phyloP scores from a whole-genome alignment of 345 rosid genomes.

The Salix brachista region DNA sequence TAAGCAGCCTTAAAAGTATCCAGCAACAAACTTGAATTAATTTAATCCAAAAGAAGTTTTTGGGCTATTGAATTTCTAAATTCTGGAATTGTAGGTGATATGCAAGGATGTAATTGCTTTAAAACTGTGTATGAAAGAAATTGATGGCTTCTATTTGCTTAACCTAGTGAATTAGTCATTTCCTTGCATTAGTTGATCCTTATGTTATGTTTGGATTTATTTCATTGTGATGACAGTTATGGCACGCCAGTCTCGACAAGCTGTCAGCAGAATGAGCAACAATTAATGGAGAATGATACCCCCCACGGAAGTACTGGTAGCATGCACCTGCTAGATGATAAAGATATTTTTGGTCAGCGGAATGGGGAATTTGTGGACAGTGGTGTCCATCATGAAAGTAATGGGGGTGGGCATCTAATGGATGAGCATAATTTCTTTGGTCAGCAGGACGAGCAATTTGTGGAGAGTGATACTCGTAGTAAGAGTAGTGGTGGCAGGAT shows the following conservation, averaged over 20 bases:
- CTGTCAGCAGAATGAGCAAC: background rate
- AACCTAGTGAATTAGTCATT: background rate
- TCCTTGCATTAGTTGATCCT: background rate
- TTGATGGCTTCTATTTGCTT: background rate
- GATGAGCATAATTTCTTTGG: conserved; percentile 7
- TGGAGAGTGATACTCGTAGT: conserved; percentile 30
- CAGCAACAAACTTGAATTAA: background rate
- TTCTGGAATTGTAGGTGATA: background rate
- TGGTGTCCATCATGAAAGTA: conserved; percentile 27
- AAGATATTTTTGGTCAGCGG: background rate
- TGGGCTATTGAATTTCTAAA: background rate
- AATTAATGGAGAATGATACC: conserved; percentile 1
- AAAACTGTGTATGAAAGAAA: background rate
- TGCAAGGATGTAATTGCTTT: background rate
- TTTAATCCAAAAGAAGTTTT: background rate
- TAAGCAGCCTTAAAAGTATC: background rate
- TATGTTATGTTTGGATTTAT: background rate
- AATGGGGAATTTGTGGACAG: conserved; percentile 17
- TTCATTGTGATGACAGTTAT: background rate
- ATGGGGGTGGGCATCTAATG: conserved; percentile 9
- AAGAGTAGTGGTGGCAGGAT: conserved; percentile 23
- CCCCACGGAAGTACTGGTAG: background rate
- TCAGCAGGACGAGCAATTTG: conserved; percentile 25
- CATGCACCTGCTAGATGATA: background rate
- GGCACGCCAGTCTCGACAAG: conserved; percentile 4